Percentiles rank a stretch among this genome's conserved stretches.
Conservation (phyloP, 306 rosid genomes). For the Inga laurina region DNA sequence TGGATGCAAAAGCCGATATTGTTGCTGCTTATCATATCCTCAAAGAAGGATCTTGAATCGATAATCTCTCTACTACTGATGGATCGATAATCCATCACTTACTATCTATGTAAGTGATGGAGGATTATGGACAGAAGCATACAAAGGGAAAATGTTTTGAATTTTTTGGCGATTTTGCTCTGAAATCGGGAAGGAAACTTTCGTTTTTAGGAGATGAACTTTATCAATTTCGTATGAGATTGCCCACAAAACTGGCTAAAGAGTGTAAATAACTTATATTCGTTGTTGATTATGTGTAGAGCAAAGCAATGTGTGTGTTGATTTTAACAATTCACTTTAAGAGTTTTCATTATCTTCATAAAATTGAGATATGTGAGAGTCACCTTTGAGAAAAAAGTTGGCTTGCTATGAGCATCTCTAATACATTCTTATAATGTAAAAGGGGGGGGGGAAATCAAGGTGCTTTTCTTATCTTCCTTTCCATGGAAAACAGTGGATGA, state of each 20-base stretch:
- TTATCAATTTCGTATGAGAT: conserved; percentile 43
- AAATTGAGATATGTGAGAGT: conserved; percentile 49
- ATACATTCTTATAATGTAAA: conserved; percentile 42
- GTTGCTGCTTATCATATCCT: conserved; percentile 24
- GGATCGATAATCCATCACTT: too few relatives aligned
- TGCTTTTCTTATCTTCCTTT: conserved; percentile 28
- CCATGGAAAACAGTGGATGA: too few relatives aligned
- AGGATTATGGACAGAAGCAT: too few relatives aligned
- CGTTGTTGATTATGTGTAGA: conserved; percentile 23
- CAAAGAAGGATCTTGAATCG: conserved; percentile 21
- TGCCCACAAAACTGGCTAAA: conserved; percentile 39
- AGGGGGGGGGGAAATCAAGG: conserved; percentile 21
- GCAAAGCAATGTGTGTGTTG: conserved; percentile 31
- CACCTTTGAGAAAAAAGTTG: conserved; percentile 35
- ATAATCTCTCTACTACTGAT: conserved; percentile 26
- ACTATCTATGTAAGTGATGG: too few relatives aligned
- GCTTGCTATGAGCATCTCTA: conserved; percentile 38
- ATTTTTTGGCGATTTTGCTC: too few relatives aligned
- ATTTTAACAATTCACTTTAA: conserved; percentile 37
- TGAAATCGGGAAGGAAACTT: too few relatives aligned
- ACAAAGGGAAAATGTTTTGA: too few relatives aligned
- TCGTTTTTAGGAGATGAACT: conserved; percentile 12
- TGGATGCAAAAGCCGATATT: conserved; percentile 39
- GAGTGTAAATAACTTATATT: conserved; percentile 24
- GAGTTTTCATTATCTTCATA: conserved; percentile 34